phyloP scores from a whole-genome alignment of 2,329 filamentous ascomycete genomes.

The Sporothrix humicola region DNA sequence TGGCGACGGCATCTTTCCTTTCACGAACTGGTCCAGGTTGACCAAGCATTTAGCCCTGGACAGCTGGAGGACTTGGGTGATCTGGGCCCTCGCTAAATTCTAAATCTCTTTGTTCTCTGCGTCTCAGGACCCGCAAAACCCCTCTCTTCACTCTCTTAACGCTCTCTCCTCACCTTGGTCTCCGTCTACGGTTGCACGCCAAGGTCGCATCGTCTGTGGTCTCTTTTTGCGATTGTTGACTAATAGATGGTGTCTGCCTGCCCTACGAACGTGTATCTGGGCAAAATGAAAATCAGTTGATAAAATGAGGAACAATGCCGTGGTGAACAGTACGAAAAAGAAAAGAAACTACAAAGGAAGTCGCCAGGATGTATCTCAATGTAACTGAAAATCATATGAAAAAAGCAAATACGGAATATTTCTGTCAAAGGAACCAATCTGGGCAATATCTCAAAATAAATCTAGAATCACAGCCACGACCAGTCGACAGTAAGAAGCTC shows the following conservation, averaged over 20 bases:
- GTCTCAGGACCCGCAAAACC: background rate
- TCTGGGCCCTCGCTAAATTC: background rate
- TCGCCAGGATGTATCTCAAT: background rate
- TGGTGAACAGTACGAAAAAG: background rate
- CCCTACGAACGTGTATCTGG: background rate
- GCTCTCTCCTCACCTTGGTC: background rate
- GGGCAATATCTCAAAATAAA: background rate
- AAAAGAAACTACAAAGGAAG: background rate
- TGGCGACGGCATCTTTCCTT: background rate
- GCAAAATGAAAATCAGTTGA: background rate
- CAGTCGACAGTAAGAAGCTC: background rate
- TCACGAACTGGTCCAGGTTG: slow-evolving; percentile 12
- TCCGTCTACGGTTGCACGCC: background rate
- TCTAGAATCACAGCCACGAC: background rate
- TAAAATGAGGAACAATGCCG: background rate
- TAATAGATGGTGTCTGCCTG: background rate
- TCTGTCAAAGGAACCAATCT: background rate
- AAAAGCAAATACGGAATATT: background rate
- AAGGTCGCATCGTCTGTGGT: background rate
- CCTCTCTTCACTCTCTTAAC: background rate
- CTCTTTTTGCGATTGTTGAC: background rate
- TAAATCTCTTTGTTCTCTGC: background rate
- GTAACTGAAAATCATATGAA: background rate
- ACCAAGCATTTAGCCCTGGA: background rate
- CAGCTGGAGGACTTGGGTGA: background rate